These are phyloP conservation scores for Carex parvula DNA, from an alignment of 176 grass and related monocot genomes.

Conservation along the genomic window DNA sequence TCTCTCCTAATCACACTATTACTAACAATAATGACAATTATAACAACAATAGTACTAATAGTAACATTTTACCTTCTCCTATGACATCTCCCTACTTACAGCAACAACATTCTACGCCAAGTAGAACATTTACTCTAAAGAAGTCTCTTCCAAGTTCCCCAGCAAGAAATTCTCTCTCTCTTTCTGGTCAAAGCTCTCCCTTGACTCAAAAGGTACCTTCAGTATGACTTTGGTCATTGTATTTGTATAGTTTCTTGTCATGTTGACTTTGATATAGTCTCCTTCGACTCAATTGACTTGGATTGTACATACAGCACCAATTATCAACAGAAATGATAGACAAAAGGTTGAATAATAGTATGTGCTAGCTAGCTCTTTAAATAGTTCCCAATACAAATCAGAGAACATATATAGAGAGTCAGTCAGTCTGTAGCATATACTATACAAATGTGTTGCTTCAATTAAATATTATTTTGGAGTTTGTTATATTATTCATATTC, in stretches of 20 bases:
- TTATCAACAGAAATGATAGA: neutral
- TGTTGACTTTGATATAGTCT: neutral
- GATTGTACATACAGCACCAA: neutral
- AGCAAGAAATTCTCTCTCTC: neutral
- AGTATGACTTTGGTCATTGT: neutral
- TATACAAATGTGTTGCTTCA: neutral
- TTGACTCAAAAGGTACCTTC: neutral
- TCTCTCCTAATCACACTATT: constrained; percentile 38
- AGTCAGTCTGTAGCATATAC: neutral
- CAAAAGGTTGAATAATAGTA: neutral
- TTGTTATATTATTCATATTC: neutral
- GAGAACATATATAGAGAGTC: neutral
- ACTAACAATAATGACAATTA: neutral
- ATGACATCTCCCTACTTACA: constrained; percentile 34
- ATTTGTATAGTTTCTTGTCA: neutral
- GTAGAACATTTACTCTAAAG: constrained; percentile 33
- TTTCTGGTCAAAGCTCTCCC: constrained; percentile 21
- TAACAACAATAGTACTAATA: constrained; percentile 31
- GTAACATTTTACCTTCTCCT: constrained; percentile 44
- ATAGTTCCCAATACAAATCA: neutral
- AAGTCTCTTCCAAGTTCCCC: constrained; percentile 41
- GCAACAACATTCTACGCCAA: constrained; percentile 39
- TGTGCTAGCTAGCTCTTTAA: neutral
- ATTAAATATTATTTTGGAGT: neutral
- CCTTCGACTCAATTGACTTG: neutral